phyloP scores from a whole-genome alignment of 2,329 filamentous ascomycete species.

The Beauveria rudraprayagi region DNA sequence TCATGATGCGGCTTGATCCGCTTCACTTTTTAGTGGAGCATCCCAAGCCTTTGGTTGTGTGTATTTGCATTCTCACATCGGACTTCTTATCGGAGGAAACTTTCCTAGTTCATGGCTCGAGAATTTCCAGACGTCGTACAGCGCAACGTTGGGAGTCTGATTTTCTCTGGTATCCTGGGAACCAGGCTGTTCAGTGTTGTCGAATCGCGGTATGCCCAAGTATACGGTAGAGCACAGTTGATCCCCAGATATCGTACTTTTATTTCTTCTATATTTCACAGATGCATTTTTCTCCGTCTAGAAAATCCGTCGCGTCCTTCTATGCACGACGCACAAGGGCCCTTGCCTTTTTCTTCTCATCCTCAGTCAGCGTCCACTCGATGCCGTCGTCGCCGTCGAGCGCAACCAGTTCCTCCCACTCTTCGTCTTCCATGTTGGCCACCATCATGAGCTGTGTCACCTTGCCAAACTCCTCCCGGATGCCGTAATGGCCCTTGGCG shows the following conservation, averaged over 20 bases:
- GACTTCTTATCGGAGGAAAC: neutral
- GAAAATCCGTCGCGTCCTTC: neutral
- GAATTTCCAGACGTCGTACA: no score
- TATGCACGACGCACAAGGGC: conserved; percentile 44
- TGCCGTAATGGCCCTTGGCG: conserved; percentile 63
- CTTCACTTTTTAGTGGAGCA: conserved; percentile 10
- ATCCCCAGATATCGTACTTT: neutral
- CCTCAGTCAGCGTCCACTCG: conserved; percentile 61
- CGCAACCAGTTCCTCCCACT: conserved; percentile 70
- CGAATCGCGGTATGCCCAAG: no score
- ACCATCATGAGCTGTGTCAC: conserved; percentile 77
- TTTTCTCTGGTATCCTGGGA: no score
- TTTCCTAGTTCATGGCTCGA: no score
- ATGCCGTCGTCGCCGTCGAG: conserved; percentile 53
- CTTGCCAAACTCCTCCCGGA: conserved; percentile 68
- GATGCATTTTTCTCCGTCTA: neutral
- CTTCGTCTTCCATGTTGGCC: conserved; percentile 91
- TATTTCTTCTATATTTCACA: neutral
- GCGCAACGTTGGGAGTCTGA: no score
- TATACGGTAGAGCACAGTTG: no score
- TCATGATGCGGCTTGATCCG: conserved; percentile 3
- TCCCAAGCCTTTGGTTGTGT: neutral
- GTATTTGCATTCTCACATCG: neutral
- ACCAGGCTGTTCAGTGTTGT: no score
- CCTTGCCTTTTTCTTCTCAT: conserved; percentile 67